Base-by-base conservation (phyloP, 2,329 filamentous ascomycete genomes). In the Ceratocystis huliohia region DNA sequence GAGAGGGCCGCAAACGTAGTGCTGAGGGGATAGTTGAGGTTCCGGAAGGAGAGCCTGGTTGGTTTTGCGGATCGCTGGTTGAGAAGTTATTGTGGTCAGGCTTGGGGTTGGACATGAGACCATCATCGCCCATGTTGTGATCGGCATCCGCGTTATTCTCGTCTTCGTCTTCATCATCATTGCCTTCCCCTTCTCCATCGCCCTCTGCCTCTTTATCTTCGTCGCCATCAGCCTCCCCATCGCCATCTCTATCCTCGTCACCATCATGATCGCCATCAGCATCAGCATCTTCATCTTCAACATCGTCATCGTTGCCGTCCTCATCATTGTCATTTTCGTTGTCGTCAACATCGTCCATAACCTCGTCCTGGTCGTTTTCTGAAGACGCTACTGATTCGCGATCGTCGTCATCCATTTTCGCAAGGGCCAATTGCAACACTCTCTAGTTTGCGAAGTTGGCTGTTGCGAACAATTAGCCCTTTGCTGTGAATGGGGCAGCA, bases 261-360 rank as follows among this genome's bases (percentile, higher is more conserved):
- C 75, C 73, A 1, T 73, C 72, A 25, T 70, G 70, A 59, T 72
- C 70, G 6, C 63, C 70, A 4, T 68, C 69, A 0, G 28, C 46
- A 13, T 45, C 65, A 28, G 46, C 41, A 50, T 80, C 81, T 56
- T 79, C 80, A 1, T 79, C 76, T 50, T 75, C 75, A 66, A 78
- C 79, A 1, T 78, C 76, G 53, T 76, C 75, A 44, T 79, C 80
- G 5, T 76, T 76, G 44, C 76, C 76, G 20, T 77, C 78, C 1
- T 77, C 75, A n/a, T 74, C 75, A 1, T 77, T 74, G 8, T 74
- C 74, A 10, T 76, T 76, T 7, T 73, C 72, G 28, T 70, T 72
- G 25, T 77, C 75, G 15, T 79, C 76, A 28, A 71, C 76, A 62
- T 79, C 78, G 57, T 84, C 81, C 80, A 84, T 84, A 45, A 81